Conservation (phyloP, 1,139 yeast species). For the Nakaseomyces delphensis region DNA sequence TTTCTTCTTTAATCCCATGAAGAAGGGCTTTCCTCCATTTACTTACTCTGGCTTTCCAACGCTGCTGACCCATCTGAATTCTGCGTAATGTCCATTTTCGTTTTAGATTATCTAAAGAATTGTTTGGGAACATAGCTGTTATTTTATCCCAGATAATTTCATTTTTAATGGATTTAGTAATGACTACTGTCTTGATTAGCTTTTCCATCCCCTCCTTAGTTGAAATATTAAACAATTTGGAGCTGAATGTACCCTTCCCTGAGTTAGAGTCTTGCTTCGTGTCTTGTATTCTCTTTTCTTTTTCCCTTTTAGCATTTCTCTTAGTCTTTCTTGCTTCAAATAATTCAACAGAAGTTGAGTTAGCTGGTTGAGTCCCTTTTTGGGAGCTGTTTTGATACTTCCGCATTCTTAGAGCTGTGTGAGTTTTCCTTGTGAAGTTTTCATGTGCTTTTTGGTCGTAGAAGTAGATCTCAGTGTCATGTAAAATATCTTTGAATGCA, state of each 20-base stretch:
- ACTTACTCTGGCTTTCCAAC: constrained; percentile 28
- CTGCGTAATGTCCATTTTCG: constrained; percentile 29
- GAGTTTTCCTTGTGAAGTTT: constrained; percentile 25
- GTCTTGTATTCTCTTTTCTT: neutral
- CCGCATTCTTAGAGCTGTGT: constrained; percentile 28
- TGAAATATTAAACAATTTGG: constrained; percentile 15
- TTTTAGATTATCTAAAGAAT: constrained; percentile 27
- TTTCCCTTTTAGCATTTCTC: constrained; percentile 2
- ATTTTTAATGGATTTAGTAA: constrained; percentile 30
- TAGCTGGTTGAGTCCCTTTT: neutral
- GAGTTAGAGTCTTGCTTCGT: neutral
- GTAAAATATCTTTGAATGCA: constrained; percentile 22
- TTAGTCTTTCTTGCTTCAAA: constrained; percentile 7
- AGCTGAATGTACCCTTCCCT: neutral
- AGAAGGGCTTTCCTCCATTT: constrained; percentile 30
- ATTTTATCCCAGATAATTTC: constrained; percentile 30
- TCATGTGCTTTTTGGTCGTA: constrained; percentile 29
- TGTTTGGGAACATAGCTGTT: constrained; percentile 26
- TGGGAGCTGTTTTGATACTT: constrained; percentile 20
- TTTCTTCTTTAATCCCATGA: constrained; percentile 24
- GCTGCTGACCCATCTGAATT: constrained; percentile 29
- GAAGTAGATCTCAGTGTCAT: constrained; percentile 29
- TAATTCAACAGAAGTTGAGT: neutral
- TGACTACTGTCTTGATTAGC: constrained; percentile 26
- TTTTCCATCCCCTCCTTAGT: constrained; percentile 25